Conservation (phyloP, 2,329 filamentous ascomycete genomes). For the Fusarium nurragi region DNA sequence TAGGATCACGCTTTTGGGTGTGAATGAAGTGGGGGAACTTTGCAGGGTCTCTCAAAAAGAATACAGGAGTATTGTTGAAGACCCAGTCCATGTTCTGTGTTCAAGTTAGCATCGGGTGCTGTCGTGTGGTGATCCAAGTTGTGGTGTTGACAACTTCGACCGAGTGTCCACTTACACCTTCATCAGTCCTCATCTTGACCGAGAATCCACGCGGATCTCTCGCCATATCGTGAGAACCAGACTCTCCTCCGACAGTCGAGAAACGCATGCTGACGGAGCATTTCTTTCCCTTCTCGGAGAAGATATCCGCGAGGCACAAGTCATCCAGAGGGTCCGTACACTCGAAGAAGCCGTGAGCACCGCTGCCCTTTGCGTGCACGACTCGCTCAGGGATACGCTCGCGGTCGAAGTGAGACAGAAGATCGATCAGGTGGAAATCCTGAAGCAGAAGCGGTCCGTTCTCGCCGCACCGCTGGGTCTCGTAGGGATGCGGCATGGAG, state of each 20-base stretch:
- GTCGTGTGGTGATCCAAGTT: neutral
- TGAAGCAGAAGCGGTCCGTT: slow-evolving; percentile 67
- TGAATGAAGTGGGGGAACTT: slow-evolving; percentile 81
- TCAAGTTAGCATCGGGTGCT: neutral
- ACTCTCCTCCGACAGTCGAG: slow-evolving; percentile 79
- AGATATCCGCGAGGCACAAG: slow-evolving; percentile 61
- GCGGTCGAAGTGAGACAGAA: slow-evolving; percentile 68
- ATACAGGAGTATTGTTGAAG: slow-evolving; percentile 71
- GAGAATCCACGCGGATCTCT: slow-evolving; percentile 78
- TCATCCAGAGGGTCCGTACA: slow-evolving; percentile 60
- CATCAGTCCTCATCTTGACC: slow-evolving; percentile 74
- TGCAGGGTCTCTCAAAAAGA: slow-evolving; percentile 77
- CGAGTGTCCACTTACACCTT: slow-evolving; percentile 16
- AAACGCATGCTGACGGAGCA: slow-evolving; percentile 75
- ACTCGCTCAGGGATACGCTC: slow-evolving; percentile 70
- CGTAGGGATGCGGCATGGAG: slow-evolving; percentile 67
- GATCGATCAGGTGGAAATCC: slow-evolving; percentile 70
- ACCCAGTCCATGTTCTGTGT: neutral
- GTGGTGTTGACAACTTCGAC: neutral
- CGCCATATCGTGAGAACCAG: slow-evolving; percentile 75
- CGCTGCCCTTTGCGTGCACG: slow-evolving; percentile 68
- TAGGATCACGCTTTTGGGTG: slow-evolving; percentile 77
- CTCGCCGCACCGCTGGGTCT: slow-evolving; percentile 64
- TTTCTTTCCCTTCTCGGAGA: slow-evolving; percentile 72
- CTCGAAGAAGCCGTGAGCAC: slow-evolving; percentile 65